A percentile compares a stretch with the other conserved stretches of the same genome.
phyloP scores from a whole-genome alignment of 164 flowering plant genomes.

The Magnolia officinalis region DNA sequence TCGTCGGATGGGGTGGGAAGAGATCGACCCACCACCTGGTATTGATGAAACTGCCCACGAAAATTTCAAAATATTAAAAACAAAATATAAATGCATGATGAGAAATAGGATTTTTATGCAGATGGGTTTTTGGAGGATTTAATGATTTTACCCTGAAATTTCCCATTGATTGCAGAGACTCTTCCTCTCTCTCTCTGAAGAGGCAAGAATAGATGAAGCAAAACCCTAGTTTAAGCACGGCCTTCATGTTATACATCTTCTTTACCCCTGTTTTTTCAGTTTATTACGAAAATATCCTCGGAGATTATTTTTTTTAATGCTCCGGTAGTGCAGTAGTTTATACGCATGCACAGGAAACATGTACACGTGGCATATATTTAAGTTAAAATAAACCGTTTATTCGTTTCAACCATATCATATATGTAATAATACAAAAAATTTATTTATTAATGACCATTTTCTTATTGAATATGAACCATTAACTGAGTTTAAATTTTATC shows the following conservation, averaged over 20 bases:
- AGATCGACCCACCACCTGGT: conserved; percentile 30
- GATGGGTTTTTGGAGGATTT: neutral
- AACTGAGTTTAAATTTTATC: too few species aligned
- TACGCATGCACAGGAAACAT: neutral
- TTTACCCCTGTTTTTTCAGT: neutral
- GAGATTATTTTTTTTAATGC: neutral
- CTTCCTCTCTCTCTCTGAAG: neutral
- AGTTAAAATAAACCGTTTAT: too few species aligned
- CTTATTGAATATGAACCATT: too few species aligned
- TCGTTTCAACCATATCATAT: too few species aligned
- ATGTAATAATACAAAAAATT: too few species aligned
- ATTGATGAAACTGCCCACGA: conserved; percentile 22
- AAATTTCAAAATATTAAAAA: too few species aligned
- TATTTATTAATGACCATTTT: too few species aligned
- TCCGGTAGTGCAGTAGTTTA: neutral
- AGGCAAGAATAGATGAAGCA: neutral
- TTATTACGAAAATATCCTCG: neutral
- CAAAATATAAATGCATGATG: too few species aligned
- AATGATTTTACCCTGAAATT: neutral
- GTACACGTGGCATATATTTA: neutral
- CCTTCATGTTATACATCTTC: neutral
- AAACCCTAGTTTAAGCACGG: too few species aligned
- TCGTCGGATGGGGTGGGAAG: conserved; percentile 23
- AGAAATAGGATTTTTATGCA: neutral
- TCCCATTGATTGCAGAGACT: neutral